Evolutionary conservation across 2,329 filamentous ascomycete genomes (phyloP), one percentile per base, ranked within the genome.

Genomic region (Pseudopyricularia cyperi): DNA sequence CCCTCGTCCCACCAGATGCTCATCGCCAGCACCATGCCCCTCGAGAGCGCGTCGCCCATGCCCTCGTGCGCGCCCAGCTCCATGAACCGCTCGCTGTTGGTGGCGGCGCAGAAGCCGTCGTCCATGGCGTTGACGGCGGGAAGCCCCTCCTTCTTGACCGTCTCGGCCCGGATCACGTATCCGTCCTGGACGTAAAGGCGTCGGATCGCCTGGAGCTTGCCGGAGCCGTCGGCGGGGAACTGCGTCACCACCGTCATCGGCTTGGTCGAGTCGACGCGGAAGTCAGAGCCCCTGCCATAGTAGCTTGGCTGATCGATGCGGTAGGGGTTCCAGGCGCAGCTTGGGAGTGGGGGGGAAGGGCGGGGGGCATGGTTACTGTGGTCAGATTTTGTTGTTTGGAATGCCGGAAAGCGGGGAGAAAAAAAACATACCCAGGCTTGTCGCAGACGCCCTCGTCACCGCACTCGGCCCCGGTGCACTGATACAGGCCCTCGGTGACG

Each of bases 41-140:
- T 55, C 8, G 53, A 51, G 50, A 82, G 63, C 8, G 74, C 74
- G 7, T 69, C 59, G 50, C 72, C 71, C 74, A 82, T 79, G 14
- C 59, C 63, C 26, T 66, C 62, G 53, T 80, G 57, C 3, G 77
- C 79, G 48, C 77, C 77, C 33, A 72, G 66, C 17, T 63, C 55
- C 44, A 65, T 59, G 64, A 77, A 81, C 46, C 48, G 48, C n/a
- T 37, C n/a, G 34, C 22, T 17, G 77, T 71, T 4, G 65, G 65
- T 49, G 12, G 24, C 32, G 7, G 2, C 7, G 63, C 79, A 82
- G 67, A 69, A 80, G 1, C 63, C 60, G 46, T 72, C 66, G 35
- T 30, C 37, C 26, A 51, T 39, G 34, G 35, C 48, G 26, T 33
- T 17, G 6, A 51, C 35, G 9, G 48, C 35, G 1, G 48, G 35